Conservation (phyloP, 1,284 basidiomycete genomes). For the Naganishia albida region DNA sequence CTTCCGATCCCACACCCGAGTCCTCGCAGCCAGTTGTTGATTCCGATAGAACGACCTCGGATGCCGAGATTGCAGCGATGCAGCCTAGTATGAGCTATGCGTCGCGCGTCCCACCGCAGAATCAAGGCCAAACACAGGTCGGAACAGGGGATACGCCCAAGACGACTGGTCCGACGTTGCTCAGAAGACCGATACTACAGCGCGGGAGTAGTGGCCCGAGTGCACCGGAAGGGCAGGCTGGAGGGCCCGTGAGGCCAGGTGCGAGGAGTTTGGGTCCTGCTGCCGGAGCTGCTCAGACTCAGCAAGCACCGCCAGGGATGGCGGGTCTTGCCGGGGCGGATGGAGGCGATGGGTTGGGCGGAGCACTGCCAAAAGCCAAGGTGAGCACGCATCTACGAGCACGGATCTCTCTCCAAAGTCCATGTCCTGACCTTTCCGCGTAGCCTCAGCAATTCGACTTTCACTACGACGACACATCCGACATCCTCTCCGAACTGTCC, state of each 20-base stretch:
- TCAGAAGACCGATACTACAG: slow-evolving; percentile 15
- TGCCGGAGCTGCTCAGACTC: background rate
- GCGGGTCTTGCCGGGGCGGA: background rate
- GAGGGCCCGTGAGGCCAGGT: slow-evolving; percentile 11
- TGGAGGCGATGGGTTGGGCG: background rate
- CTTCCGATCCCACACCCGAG: background rate
- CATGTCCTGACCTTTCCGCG: background rate
- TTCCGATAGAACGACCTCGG: slow-evolving; percentile 1
- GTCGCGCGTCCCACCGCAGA: slow-evolving; percentile 17
- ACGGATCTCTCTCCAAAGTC: background rate
- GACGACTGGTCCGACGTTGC: background rate
- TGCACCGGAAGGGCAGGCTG: slow-evolving; percentile 1
- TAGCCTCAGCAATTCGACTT: slow-evolving; percentile 69
- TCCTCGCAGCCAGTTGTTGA: background rate
- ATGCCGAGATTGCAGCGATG: slow-evolving; percentile 5
- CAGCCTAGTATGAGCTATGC: slow-evolving; percentile 27
- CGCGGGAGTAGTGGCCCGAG: slow-evolving; percentile 11
- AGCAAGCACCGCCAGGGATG: background rate
- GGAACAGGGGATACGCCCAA: no score
- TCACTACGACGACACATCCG: slow-evolving; percentile 91
- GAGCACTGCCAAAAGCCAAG: slow-evolving; percentile 19
- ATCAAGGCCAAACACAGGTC: background rate
- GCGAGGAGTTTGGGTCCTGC: slow-evolving; percentile 13
- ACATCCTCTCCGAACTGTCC: slow-evolving; percentile 91
- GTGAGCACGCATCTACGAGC: background rate